Base-by-base conservation (phyloP, 2,329 filamentous ascomycete species). In the Cytospora chrysosperma region DNA sequence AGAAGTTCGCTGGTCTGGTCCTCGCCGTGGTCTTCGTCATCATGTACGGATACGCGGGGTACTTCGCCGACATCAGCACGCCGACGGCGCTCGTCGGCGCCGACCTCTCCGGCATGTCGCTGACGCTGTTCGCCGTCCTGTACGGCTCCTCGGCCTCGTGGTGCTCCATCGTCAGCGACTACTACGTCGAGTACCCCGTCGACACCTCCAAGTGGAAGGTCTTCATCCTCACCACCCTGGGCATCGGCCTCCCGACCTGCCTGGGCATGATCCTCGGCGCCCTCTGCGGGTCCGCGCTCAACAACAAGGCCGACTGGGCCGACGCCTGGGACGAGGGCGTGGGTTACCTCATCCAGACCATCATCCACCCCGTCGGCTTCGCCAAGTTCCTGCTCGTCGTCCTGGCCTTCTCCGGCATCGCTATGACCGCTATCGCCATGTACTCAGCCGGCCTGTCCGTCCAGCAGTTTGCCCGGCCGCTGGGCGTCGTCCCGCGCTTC, bases 91-190 rank as follows among this genome's bases (percentile, higher is more conserved):
- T 76, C 1, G 69, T 71, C 0, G 80, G 78, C 15, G 56, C 73
- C 6, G 74, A 74, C 2, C 73, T 76, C 10, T 75, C 75, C 24
- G 79, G 77, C 26, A 73, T 71, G 2, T 72, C 77, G 8, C 75
- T 83, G 56, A 79, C 70, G 53, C 70, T 82, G 9, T 72, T 82
- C 56, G 76, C 78, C 30, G 73, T 81, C 54, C 71, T 81, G 56
- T 82, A 82, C 69, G 80, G 80, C 34, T 79, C 75, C 4, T 80
- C 77, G n/a, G 78, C 79, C 6, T 80, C 79, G 15, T 82, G 80
- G 80, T 75, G 73, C 59, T 77, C 76, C n/a, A 78, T 82, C 56
- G 74, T 75, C 2, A 75, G 75, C 9, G 78, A 80, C 66, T 81
- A 78, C 67, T 80, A 79, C 60, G 77, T 78, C 30, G 79, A 82